Base-by-base conservation (phyloP, 169 alveolate genomes). In the Plasmodium vivax region DNA sequence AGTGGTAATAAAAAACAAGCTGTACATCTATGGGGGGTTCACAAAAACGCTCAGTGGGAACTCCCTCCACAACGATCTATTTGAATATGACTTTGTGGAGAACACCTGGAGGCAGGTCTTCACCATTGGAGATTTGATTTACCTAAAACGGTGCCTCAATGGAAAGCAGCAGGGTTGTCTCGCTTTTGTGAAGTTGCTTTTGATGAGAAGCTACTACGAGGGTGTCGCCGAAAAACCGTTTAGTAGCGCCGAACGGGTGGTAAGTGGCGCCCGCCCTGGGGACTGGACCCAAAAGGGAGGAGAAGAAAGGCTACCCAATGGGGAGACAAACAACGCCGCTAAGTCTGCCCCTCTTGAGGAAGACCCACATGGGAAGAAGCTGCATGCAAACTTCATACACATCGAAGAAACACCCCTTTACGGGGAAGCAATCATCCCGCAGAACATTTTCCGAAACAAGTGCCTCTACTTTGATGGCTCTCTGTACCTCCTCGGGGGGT, bases 21-120 rank as follows among this genome's bases (percentile, higher is more conserved):
- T 84, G 54, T 84, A 84, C 54, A 36, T 84, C 2, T 84, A 84
- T 72, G 93, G 93, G 43, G 93, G 93, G 58, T 84, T 71, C 79
- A 30, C 82, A 45, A 84, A 84, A n/a, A 43, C 6, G n/a, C 38
- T 7, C 19, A 72, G 45, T n/a, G 54, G 43, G 14, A 14, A 72
- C 45, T n/a, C 19, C 43, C 56, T 84, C n/a, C 6, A 36, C 14
- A 84, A 84, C 38, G 93, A 84, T 45, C 6, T 84, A 27, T 84
- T 72, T 30, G 82, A 72, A 23, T 84, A 84, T 38, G 84, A 68
- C 10, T 72, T 84, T 43, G 45, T 68, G 56, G 19, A 84, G 19
- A 84, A 84, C 41, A 84, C 7, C 6, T 84, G 93, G 93, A 84
- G 54, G n/a, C 93, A 84, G 54, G 54, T 84, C 43, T 84, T 84